Conservation (phyloP, 2,329 filamentous ascomycete species). For the Colletotrichum agaves region DNA sequence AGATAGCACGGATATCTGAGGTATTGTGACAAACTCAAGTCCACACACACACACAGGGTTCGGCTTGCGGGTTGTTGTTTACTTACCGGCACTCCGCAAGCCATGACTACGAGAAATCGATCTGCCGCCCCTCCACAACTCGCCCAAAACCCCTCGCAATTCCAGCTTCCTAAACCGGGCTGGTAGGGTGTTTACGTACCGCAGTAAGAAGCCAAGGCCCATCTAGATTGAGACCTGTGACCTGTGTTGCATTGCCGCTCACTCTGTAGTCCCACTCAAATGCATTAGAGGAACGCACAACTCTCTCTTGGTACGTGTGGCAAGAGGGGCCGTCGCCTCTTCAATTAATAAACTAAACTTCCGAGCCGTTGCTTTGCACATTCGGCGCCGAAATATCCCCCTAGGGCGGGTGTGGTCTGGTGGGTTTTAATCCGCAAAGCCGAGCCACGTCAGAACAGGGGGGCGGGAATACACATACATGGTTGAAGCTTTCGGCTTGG, state of each 20-base stretch:
- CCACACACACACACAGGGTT: background rate
- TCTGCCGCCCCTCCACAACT: constrained; percentile 4
- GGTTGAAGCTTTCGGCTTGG: background rate
- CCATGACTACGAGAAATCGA: constrained; percentile 6
- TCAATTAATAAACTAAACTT: no score
- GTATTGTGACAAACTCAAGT: background rate
- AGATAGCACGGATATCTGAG: background rate
- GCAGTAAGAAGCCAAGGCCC: no score
- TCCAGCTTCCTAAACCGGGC: constrained; percentile 5
- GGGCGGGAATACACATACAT: background rate
- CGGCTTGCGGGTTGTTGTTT: constrained; percentile 9
- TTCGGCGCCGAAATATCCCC: background rate
- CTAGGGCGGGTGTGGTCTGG: background rate
- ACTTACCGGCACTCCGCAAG: background rate
- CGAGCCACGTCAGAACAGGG: background rate
- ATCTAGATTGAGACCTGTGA: background rate
- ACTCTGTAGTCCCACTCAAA: background rate
- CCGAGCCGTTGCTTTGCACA: no score
- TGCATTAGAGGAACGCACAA: background rate
- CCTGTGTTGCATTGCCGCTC: constrained; percentile 7
- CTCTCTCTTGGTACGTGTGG: no score
- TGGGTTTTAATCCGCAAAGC: background rate
- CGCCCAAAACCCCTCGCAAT: background rate
- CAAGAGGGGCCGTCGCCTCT: no score
- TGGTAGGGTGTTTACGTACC: no score